Percentiles rank a stretch among this genome's conserved stretches.
Conservation (phyloP, 352 stramenopile genomes). For the Globisporangium okanoganense region DNA sequence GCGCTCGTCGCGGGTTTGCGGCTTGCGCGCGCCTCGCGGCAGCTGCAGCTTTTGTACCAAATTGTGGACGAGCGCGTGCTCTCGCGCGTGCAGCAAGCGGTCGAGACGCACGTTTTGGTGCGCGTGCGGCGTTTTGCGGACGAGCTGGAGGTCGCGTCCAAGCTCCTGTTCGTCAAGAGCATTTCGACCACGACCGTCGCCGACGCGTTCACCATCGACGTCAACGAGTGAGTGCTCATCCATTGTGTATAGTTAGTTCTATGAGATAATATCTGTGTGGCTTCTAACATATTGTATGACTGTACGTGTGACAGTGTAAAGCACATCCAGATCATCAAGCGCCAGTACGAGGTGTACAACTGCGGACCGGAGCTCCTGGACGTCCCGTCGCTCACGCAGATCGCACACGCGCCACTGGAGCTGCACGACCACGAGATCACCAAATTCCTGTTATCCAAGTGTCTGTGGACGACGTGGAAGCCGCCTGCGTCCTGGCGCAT, state of each 20-base stretch:
- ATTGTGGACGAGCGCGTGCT: slow-evolving; percentile 58
- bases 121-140: slow-evolving; percentile 36
- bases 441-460: slow-evolving; percentile 36
- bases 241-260: too few relatives aligned
- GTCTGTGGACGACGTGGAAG: slow-evolving; percentile 51
- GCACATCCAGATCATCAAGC: slow-evolving; percentile 47
- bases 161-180: slow-evolving; percentile 59
- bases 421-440: slow-evolving; percentile 27
- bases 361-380: slow-evolving; percentile 46
- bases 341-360: slow-evolving; percentile 49
- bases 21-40: slow-evolving; percentile 27
- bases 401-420: slow-evolving; percentile 22
- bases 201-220: slow-evolving; percentile 40
- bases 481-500: slow-evolving; percentile 57
- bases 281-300: not conserved
- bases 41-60: slow-evolving; percentile 38
- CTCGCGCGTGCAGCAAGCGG: slow-evolving; percentile 33
- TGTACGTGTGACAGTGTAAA: slow-evolving; percentile 27
- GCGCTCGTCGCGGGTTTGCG: slow-evolving; percentile 30
- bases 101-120: slow-evolving; percentile 50
- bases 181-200: slow-evolving; percentile 60
- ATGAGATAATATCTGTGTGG: too few relatives aligned
- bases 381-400: slow-evolving; percentile 35
- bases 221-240: slow-evolving; percentile 36
- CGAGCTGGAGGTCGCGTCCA: slow-evolving; percentile 51